Conservation (phyloP, 1,284 basidiomycete genomes). For the Trichosporon ovoides region DNA sequence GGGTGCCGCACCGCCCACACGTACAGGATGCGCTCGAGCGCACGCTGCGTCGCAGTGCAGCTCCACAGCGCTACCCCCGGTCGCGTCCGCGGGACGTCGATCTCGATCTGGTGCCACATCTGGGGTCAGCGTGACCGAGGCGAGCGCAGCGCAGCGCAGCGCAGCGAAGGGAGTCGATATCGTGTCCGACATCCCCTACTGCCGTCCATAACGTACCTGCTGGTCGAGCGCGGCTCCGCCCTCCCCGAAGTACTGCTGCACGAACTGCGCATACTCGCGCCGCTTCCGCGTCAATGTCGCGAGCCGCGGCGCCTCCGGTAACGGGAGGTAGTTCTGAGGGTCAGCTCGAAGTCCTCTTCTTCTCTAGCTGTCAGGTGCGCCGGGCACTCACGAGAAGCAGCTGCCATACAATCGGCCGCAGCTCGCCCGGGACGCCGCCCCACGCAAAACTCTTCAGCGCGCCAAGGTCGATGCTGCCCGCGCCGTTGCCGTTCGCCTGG, state of each 20-base stretch:
- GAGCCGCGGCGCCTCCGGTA: constrained; percentile 70
- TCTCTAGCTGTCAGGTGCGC: not conserved
- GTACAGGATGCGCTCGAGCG: constrained; percentile 86
- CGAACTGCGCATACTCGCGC: constrained; percentile 82
- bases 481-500: constrained; percentile 24
- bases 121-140: constrained; percentile 32
- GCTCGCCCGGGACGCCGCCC: constrained; percentile 83
- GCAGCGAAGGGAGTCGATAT: too few relatives aligned
- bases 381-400: constrained; percentile 68
- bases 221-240: constrained; percentile 79
- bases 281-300: constrained; percentile 80
- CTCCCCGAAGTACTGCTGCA: constrained; percentile 83
- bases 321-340: constrained; percentile 79
- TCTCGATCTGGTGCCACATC: constrained; percentile 98
- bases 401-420: constrained; percentile 92
- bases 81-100: constrained; percentile 88
- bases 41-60: constrained; percentile 78
- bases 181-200: not conserved
- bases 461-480: constrained; percentile 28
- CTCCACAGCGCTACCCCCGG: constrained; percentile 89
- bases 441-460: constrained; percentile 88
- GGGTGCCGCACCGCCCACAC: constrained; percentile 98
- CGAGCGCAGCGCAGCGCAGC: not conserved
- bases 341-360: constrained; percentile 3
- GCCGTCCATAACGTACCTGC: constrained; percentile 42